phyloP scores from a whole-genome alignment of 768 basidiomycete species.

The Russula compacta region DNA sequence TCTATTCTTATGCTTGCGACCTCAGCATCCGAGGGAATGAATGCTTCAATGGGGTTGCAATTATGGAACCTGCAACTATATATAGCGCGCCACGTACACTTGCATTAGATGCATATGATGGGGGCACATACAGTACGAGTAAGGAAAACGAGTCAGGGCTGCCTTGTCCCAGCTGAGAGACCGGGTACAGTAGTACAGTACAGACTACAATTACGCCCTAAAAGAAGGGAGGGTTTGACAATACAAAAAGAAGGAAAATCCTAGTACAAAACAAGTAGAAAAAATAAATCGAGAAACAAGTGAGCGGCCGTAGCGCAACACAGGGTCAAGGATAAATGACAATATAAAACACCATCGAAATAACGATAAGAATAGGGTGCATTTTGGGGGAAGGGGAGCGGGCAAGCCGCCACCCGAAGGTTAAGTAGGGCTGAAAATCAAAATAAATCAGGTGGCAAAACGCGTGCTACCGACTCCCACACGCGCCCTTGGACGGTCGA shows the following conservation, averaged over 20 bases:
- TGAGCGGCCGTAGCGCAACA: background rate
- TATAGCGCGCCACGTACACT: background rate
- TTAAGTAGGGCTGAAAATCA: background rate
- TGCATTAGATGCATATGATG: background rate
- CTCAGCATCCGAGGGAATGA: too few relatives aligned
- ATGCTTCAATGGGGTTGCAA: too few relatives aligned
- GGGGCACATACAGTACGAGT: background rate
- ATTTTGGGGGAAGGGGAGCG: background rate
- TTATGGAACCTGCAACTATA: too few relatives aligned
- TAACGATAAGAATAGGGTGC: slow-evolving; percentile 15
- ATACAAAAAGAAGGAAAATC: background rate
- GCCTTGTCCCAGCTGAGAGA: background rate
- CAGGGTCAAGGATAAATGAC: background rate
- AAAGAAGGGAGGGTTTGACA: background rate
- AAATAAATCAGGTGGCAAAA: slow-evolving; percentile 39
- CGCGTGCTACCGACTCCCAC: slow-evolving; percentile 55
- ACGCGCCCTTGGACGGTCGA: slow-evolving; percentile 57
- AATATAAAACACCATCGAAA: slow-evolving; percentile 1
- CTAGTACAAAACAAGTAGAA: slow-evolving; percentile 14
- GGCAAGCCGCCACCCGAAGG: background rate
- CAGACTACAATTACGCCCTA: background rate
- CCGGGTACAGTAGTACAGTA: background rate
- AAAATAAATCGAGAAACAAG: background rate
- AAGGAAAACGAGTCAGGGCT: background rate
- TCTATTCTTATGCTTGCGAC: too few relatives aligned